phyloP scores from a whole-genome alignment of 139 green algal species.

The Chlorella ohadii region DNA sequence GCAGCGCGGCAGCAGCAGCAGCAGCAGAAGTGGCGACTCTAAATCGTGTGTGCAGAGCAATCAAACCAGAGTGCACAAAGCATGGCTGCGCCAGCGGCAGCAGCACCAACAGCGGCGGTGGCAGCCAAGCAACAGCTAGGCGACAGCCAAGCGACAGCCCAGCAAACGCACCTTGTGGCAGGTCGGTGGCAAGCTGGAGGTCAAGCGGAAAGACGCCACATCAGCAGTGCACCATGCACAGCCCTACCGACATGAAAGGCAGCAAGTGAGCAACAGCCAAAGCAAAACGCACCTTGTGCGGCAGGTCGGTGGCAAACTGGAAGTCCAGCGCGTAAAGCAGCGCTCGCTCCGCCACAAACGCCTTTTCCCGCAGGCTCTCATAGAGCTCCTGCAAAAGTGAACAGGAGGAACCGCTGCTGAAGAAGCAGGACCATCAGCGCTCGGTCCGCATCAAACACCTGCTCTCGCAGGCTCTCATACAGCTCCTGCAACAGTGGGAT shows the following conservation, averaged over 20 bases:
- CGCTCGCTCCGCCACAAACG: conserved; percentile 52
- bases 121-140: too few species aligned
- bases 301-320: conserved; percentile 15
- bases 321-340: conserved; percentile 60
- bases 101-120: too few species aligned
- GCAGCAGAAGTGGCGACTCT: too few species aligned
- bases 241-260: neutral
- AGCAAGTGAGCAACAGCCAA: neutral
- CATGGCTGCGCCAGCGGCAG: too few species aligned
- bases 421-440: too few species aligned
- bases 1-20: too few species aligned
- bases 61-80: too few species aligned
- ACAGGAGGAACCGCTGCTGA: too few species aligned
- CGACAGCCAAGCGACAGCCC: too few species aligned
- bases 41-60: too few species aligned
- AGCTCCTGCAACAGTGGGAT: conserved; percentile 37
- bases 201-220: too few species aligned
- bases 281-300: conserved; percentile 1
- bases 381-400: conserved; percentile 32
- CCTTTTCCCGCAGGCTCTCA: conserved; percentile 17
- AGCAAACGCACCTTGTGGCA: conserved; percentile 7
- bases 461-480: conserved; percentile 24
- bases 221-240: neutral
- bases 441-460: conserved; percentile 50
- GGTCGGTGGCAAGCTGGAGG: conserved; percentile 29